Evolutionary conservation across 1,284 basidiomycete species (phyloP), one percentile per base, ranked within the genome.

Genomic region (Papiliotrema laurentii): DNA sequence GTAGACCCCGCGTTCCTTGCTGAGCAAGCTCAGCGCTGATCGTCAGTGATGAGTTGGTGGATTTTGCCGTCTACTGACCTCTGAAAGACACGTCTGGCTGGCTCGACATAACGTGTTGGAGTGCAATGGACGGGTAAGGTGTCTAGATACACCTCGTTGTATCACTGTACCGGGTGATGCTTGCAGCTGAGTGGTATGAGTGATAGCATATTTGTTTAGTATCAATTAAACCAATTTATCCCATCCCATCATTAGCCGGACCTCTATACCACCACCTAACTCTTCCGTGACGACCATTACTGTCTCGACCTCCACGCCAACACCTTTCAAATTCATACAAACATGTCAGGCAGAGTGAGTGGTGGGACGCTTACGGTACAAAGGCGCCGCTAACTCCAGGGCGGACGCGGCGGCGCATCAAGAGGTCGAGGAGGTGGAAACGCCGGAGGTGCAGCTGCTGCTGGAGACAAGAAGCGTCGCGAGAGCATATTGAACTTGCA

Each of bases 401-500:
- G 68, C 51, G 59, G 57, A 39, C 64, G 71, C 43, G 70, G 69
- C 11, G 61, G 66, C 13, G 39, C 56, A 22, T 41, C 54, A 19
- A 37, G 60, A 26, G 59, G 59, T 38, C 51, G 61, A 43, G 52
- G 55, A 18, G 59, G 60, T 28, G 55, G 53, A 37, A 39, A 45
- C 7, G 55, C 58, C n/a, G 63, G 66, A 21, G 61, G 59, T 30
- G 55, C 73, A 45, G 69, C 64, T 28, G 64, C 66, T n/a, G 65
- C 53, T 19, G 64, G 58, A 16, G 89, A 92, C 59, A 90, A 90
- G 72, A 89, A 90, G 43, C 91, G 89, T 72, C 83, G 89, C 43
- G 94, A 98, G 75, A 89, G 89, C 27, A 97, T 98, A 72, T 82
- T 98, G 26, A 93, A 97, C 75, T 82, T 98, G 35, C 83, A 87